Percentiles rank a stretch among this genome's conserved stretches.
These are phyloP conservation scores for Alloascoidea africana DNA, from an alignment of 805 yeast genomes.

Conservation along the genomic window DNA sequence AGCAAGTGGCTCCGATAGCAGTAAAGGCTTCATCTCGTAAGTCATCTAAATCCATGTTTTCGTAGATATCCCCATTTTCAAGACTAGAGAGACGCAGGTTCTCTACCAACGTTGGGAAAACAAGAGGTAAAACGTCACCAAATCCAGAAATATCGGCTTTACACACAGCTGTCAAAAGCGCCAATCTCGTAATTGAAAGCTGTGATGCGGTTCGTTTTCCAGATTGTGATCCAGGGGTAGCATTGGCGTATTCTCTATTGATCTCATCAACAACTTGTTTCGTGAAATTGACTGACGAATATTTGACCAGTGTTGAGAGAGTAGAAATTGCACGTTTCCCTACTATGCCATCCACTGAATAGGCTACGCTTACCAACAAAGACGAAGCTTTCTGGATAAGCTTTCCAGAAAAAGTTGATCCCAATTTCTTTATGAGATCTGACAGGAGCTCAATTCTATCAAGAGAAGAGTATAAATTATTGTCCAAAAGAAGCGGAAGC, in stretches of 20 bases:
- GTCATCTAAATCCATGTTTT: slow-evolving; percentile 25
- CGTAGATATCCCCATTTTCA: slow-evolving; percentile 26
- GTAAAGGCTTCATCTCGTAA: slow-evolving; percentile 34
- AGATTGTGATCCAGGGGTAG: not conserved
- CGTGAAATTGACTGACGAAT: slow-evolving; percentile 12
- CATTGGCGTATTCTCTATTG: slow-evolving; percentile 6
- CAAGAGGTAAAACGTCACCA: slow-evolving; percentile 9
- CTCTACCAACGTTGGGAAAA: slow-evolving; percentile 12
- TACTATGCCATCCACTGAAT: slow-evolving; percentile 26
- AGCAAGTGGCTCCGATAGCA: slow-evolving; percentile 24
- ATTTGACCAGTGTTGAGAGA: slow-evolving; percentile 19
- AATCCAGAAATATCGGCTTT: slow-evolving; percentile 15
- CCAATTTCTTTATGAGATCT: slow-evolving; percentile 5
- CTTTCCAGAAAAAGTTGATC: slow-evolving; percentile 13
- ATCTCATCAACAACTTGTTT: slow-evolving; percentile 10
- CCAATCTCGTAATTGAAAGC: slow-evolving; percentile 7
- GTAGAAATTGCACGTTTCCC: slow-evolving; percentile 29
- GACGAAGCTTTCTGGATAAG: slow-evolving; percentile 13
- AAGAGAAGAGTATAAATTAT: not conserved
- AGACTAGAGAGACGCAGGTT: slow-evolving; percentile 16
- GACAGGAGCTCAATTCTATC: slow-evolving; percentile 1
- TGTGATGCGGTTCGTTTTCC: not conserved
- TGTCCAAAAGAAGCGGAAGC: not conserved
- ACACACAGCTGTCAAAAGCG: slow-evolving; percentile 11
- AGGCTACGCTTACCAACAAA: slow-evolving; percentile 21